Evolutionary conservation across 225 moss, liverwort and hornwort genomes (phyloP).

Genomic region (Takakia lepidozioides): DNA sequence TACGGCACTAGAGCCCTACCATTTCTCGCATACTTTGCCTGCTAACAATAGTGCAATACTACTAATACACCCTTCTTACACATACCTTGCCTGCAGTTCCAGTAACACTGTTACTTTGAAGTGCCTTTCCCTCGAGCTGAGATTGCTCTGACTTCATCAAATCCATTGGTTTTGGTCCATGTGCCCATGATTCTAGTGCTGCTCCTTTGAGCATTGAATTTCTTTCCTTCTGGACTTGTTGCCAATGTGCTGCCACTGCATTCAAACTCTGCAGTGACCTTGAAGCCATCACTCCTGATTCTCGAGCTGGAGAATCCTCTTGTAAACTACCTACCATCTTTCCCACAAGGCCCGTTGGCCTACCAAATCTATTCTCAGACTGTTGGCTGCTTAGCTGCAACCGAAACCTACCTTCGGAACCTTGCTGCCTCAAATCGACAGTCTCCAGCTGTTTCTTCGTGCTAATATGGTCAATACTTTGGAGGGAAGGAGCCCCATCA

Average conservation of each 20-base stretch:
- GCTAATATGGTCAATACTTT: no score
- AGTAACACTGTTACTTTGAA: constrained; percentile 22
- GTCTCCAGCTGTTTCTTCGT: constrained; percentile 1
- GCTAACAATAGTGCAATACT: no score
- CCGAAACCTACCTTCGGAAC: constrained; percentile 43
- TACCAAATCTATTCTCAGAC: constrained; percentile 29
- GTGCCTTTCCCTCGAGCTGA: constrained; percentile 28
- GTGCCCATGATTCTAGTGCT: constrained; percentile 51
- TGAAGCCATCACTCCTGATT: neutral
- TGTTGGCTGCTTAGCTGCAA: constrained; percentile 45
- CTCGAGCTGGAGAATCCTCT: constrained; percentile 26
- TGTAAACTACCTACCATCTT: constrained; percentile 24
- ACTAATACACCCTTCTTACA: no score
- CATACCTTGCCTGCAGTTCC: constrained; percentile 38
- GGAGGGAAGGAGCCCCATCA: no score
- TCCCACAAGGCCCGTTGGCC: constrained; percentile 13
- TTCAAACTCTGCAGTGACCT: constrained; percentile 18
- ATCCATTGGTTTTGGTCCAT: constrained; percentile 37
- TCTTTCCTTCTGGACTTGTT: constrained; percentile 21
- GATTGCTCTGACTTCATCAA: constrained; percentile 43
- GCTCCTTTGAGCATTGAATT: constrained; percentile 28
- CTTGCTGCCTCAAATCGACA: constrained; percentile 10
- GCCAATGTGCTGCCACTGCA: constrained; percentile 28
- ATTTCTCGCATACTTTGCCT: no score
- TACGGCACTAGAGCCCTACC: no score